Conservation (phyloP, 495 filamentous ascomycete genomes). For the Penicillium lividum region DNA sequence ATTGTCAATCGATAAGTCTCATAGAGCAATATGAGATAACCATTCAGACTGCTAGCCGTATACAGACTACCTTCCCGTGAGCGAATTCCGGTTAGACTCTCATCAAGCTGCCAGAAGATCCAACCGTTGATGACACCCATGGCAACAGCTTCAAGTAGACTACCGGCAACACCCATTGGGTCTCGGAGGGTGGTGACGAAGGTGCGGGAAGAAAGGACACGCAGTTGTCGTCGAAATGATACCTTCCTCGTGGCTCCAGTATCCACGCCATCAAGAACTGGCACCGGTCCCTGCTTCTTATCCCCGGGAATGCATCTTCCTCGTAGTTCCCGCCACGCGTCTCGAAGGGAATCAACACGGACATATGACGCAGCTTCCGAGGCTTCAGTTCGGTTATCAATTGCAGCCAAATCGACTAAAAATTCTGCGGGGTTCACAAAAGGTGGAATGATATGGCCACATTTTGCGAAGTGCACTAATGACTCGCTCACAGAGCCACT, state of each 20-base stretch:
- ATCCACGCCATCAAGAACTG: not conserved
- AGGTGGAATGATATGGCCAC: constrained; percentile 57
- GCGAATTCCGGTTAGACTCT: constrained; percentile 57
- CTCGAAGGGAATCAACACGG: constrained; percentile 56
- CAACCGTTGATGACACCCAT: constrained; percentile 71
- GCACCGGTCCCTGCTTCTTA: constrained; percentile 2
- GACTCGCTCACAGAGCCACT: constrained; percentile 55
- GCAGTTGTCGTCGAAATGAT: constrained; percentile 58
- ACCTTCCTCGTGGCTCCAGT: constrained; percentile 26
- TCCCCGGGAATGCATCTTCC: constrained; percentile 4
- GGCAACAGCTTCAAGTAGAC: constrained; percentile 60
- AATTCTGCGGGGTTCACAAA: constrained; percentile 77
- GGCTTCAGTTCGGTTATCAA: constrained; percentile 65
- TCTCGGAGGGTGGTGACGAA: constrained; percentile 68
- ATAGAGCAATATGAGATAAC: constrained; percentile 71
- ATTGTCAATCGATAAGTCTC: constrained; percentile 70
- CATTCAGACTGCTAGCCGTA: constrained; percentile 64
- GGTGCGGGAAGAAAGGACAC: constrained; percentile 64
- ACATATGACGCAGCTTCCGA: constrained; percentile 56
- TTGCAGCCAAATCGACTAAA: constrained; percentile 67
- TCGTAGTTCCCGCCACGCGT: constrained; percentile 48
- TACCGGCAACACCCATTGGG: constrained; percentile 68
- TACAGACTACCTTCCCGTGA: constrained; percentile 70
- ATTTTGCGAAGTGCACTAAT: constrained; percentile 57
- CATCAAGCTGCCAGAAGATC: constrained; percentile 64